Conservation (phyloP, 768 basidiomycete species). For the Auricularia heimuer region DNA sequence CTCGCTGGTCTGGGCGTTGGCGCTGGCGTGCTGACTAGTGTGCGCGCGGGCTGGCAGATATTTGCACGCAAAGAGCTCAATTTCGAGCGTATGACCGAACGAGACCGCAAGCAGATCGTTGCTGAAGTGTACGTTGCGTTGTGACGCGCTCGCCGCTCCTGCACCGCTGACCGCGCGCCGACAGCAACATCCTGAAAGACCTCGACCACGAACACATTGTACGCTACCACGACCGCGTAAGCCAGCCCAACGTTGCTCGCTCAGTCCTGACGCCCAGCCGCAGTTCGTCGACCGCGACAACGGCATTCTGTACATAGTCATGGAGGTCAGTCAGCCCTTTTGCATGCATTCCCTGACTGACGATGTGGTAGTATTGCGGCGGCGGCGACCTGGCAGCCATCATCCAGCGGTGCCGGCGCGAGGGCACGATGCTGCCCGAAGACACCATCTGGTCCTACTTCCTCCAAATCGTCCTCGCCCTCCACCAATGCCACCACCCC, state of each 20-base stretch:
- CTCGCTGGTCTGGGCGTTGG: slow-evolving; percentile 4
- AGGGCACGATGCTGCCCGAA: slow-evolving; percentile 70
- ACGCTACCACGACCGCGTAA: slow-evolving; percentile 75
- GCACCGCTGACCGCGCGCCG: not conserved
- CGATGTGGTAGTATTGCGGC: slow-evolving; percentile 58
- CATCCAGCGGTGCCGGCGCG: slow-evolving; percentile 68
- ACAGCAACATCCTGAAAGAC: slow-evolving; percentile 92
- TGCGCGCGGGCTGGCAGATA: slow-evolving; percentile 31
- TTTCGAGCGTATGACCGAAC: slow-evolving; percentile 93
- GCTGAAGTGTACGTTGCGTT: slow-evolving; percentile 79
- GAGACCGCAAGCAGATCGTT: slow-evolving; percentile 93
- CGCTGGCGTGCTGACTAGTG: not conserved
- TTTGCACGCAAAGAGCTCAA: slow-evolving; percentile 94
- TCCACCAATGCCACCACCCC: slow-evolving; percentile 90
- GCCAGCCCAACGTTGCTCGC: too few species aligned
- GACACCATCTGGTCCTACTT: slow-evolving; percentile 96
- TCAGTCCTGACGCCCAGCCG: slow-evolving; percentile 15
- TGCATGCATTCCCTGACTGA: not conserved
- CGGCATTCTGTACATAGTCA: slow-evolving; percentile 91
- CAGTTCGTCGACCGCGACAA: slow-evolving; percentile 77
- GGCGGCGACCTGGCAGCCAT: slow-evolving; percentile 87
- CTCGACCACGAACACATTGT: slow-evolving; percentile 94
- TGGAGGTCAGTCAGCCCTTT: slow-evolving; percentile 79
- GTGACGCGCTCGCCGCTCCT: not conserved
- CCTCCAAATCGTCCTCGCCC: slow-evolving; percentile 80